Evolutionary conservation across 176 grass and related monocot genomes (phyloP).

Genomic region (Bromus sterilis): DNA sequence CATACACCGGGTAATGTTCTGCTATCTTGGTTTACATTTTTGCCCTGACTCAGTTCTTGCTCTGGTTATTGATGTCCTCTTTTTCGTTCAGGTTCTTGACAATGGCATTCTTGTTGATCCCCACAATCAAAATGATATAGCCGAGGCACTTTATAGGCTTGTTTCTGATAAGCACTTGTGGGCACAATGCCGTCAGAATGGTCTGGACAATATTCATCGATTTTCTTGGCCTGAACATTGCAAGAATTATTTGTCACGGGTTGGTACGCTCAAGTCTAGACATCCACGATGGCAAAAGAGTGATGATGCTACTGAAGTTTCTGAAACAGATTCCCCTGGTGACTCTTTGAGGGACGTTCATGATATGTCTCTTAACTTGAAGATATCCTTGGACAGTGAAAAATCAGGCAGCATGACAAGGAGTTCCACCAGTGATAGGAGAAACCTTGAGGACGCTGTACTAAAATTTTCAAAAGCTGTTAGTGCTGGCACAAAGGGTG

Average conservation of each 20-base stretch:
- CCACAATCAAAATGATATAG: conserved; percentile 76
- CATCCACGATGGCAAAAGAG: conserved; percentile 60
- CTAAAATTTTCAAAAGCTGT: conserved; percentile 41
- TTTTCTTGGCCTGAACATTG: conserved; percentile 92
- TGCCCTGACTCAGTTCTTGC: neutral
- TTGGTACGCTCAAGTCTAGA: conserved; percentile 44
- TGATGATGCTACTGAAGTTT: conserved; percentile 42
- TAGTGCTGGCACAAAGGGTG: conserved; percentile 16
- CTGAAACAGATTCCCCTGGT: conserved; percentile 45
- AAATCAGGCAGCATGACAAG: conserved; percentile 29
- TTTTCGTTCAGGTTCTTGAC: conserved; percentile 59
- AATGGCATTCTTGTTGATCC: conserved; percentile 86
- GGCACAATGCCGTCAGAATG: conserved; percentile 57
- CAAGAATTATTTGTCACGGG: conserved; percentile 63
- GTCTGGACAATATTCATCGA: conserved; percentile 69
- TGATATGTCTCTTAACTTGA: conserved; percentile 63
- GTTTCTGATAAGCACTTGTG: conserved; percentile 74
- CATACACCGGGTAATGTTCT: conserved; percentile 53
- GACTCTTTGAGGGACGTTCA: conserved; percentile 65
- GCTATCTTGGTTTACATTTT: conserved; percentile 10
- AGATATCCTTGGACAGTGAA: conserved; percentile 52
- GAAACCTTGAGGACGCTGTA: conserved; percentile 42
- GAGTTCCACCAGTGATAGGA: conserved; percentile 29
- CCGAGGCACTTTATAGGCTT: conserved; percentile 71
- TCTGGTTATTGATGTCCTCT: conserved; percentile 8